A percentile compares a stretch with the other conserved stretches of the same genome.
These are phyloP conservation scores for Fusarium anthophilum DNA, from an alignment of 2,329 filamentous ascomycete genomes.

Conservation along the genomic window DNA sequence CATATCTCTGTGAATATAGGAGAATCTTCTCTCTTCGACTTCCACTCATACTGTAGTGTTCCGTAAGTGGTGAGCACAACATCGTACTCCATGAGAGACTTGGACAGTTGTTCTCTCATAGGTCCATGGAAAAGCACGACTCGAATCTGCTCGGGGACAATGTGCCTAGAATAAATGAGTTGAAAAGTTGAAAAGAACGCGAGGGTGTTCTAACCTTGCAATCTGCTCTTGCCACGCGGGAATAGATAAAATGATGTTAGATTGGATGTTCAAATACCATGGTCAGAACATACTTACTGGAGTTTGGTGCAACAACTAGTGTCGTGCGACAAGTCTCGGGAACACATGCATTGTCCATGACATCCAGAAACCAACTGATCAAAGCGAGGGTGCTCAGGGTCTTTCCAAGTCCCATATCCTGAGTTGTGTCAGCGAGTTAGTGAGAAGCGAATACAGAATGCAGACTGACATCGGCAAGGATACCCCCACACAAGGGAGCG, in stretches of 20 bases:
- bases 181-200: rapidly evolving
- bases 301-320: background rate
- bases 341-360: background rate
- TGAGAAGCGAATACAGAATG: background rate
- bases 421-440: rapidly evolving
- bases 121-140: background rate
- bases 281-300: background rate
- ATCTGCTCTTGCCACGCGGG: background rate
- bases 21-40: background rate
- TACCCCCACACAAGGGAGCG: background rate
- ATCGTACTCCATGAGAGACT: background rate
- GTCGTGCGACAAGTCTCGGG: background rate
- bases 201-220: rapidly evolving
- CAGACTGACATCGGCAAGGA: background rate
- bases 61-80: background rate
- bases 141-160: background rate
- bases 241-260: background rate
- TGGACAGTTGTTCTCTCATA: background rate
- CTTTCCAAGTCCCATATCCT: background rate
- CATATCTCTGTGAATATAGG: background rate
- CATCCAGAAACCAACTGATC: background rate
- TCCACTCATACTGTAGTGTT: background rate
- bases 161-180: background rate
- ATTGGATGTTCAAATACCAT: rapidly evolving
- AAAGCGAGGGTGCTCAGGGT: background rate